phyloP scores from a whole-genome alignment of 208 protist species.

The Vickermania spadyakhi region DNA sequence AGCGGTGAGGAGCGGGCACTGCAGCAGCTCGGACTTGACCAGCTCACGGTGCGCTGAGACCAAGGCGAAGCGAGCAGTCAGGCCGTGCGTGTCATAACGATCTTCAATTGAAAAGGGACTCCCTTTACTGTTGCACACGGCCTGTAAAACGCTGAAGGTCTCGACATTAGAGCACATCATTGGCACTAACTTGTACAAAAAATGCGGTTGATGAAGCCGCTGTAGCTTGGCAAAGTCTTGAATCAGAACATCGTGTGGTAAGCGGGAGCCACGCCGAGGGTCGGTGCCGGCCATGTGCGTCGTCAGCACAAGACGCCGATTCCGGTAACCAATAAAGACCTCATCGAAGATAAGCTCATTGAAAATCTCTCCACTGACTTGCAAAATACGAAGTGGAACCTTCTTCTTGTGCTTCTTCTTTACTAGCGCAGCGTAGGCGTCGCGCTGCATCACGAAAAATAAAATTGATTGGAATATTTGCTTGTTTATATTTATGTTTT shows the following conservation, averaged over 20 bases:
- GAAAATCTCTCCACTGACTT: slow-evolving; percentile 50
- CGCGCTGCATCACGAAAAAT: slow-evolving; percentile 50
- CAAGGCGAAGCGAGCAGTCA: slow-evolving; percentile 39
- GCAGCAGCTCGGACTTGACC: slow-evolving; percentile 41
- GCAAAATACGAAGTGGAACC: slow-evolving; percentile 50
- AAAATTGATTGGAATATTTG: background rate
- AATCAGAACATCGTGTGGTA: slow-evolving; percentile 57
- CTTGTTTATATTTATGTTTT: slow-evolving; percentile 4
- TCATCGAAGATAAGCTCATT: slow-evolving; percentile 56
- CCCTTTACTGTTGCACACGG: slow-evolving; percentile 36
- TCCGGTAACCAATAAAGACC: slow-evolving; percentile 51
- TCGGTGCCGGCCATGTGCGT: slow-evolving; percentile 33
- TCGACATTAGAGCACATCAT: slow-evolving; percentile 55
- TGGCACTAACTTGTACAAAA: slow-evolving; percentile 71
- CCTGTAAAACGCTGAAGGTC: slow-evolving; percentile 59
- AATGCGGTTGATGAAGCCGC: slow-evolving; percentile 60
- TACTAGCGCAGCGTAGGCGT: slow-evolving; percentile 67
- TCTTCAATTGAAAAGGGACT: slow-evolving; percentile 59
- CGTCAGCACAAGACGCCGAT: slow-evolving; percentile 73
- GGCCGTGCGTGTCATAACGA: slow-evolving; percentile 30
- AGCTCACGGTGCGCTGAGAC: slow-evolving; percentile 31
- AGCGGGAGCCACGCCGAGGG: slow-evolving; percentile 8
- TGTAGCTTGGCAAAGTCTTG: slow-evolving; percentile 42
- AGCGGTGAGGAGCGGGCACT: slow-evolving; percentile 20
- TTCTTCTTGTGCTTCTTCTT: slow-evolving; percentile 48